phyloP scores from a whole-genome alignment of 75 land plant species.

The Chamaecyparis obtusa region DNA sequence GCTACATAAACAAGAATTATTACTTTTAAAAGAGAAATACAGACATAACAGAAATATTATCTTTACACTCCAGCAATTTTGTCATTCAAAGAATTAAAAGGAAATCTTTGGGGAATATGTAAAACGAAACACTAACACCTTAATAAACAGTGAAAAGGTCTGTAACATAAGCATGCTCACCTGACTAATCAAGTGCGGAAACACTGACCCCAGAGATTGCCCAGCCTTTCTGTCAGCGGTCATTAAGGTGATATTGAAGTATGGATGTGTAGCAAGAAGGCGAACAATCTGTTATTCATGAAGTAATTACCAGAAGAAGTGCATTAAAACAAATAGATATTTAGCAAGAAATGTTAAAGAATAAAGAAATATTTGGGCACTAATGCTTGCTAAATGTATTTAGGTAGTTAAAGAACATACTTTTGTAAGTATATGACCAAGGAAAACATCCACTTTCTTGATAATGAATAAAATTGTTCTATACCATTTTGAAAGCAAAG shows the following conservation, averaged over 20 bases:
- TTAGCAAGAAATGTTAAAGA: neutral
- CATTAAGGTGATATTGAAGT: conserved; percentile 71
- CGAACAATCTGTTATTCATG: conserved; percentile 61
- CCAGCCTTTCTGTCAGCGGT: conserved; percentile 99
- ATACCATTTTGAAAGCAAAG: neutral
- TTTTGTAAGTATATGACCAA: neutral
- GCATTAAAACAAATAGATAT: neutral
- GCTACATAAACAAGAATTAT: neutral
- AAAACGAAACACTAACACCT: neutral
- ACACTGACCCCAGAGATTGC: conserved; percentile 84
- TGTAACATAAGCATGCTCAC: conserved; percentile 27
- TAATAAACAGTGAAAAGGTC: neutral
- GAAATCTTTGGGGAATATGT: neutral
- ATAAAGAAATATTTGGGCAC: neutral
- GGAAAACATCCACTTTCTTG: conserved; percentile 1
- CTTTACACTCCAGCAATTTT: neutral
- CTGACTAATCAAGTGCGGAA: conserved; percentile 83
- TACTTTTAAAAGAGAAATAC: neutral
- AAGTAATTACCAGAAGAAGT: conserved; percentile 4
- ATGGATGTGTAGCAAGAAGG: conserved; percentile 86
- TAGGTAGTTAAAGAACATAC: neutral
- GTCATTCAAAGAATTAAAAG: neutral
- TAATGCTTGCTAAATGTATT: neutral
- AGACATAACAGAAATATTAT: neutral
- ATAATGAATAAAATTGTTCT: neutral